A percentile compares a stretch with the other conserved stretches of the same genome.
These are phyloP conservation scores for Blastobotrys aristatus DNA, from an alignment of 1,139 yeast genomes.

Conservation along the genomic window DNA sequence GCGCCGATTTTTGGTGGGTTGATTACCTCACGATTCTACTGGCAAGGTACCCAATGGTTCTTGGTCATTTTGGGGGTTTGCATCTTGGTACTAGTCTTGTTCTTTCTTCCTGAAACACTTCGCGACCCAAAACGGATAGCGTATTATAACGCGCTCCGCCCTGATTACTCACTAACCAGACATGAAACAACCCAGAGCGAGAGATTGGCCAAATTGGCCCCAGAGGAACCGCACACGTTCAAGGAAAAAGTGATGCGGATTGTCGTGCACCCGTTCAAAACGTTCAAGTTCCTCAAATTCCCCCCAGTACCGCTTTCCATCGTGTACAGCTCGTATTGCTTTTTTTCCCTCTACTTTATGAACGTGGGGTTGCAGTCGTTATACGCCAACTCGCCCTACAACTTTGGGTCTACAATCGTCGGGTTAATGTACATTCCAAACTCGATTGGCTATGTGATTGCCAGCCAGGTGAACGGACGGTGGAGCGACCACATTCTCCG, in stretches of 20 bases:
- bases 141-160: background rate
- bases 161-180: background rate
- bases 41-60: conserved; percentile 91
- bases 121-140: conserved; percentile 11
- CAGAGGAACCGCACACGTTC: conserved; percentile 4
- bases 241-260: conserved; percentile 2
- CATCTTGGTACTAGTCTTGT: conserved; percentile 45
- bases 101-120: conserved; percentile 73
- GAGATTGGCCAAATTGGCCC: conserved; percentile 5
- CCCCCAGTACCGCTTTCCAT: conserved; percentile 73
- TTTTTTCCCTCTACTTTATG: conserved; percentile 64
- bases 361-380: conserved; percentile 67
- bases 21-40: conserved; percentile 66
- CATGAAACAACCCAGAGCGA: conserved; percentile 11
- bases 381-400: conserved; percentile 63
- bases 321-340: conserved; percentile 59
- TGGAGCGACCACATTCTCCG: conserved; percentile 66
- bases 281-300: conserved; percentile 36
- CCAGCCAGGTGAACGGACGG: conserved; percentile 70
- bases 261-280: conserved; percentile 22
- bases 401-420: conserved; percentile 56
- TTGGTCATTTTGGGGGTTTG: conserved; percentile 62
- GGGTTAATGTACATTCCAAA: conserved; percentile 82
- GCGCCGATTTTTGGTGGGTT: conserved; percentile 84
- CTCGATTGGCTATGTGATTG: conserved; percentile 68